Percentiles rank a stretch among this genome's conserved stretches.
Evolutionary conservation across 1,284 basidiomycete species (phyloP).

Genomic region (Apiotrichum sp.): DNA sequence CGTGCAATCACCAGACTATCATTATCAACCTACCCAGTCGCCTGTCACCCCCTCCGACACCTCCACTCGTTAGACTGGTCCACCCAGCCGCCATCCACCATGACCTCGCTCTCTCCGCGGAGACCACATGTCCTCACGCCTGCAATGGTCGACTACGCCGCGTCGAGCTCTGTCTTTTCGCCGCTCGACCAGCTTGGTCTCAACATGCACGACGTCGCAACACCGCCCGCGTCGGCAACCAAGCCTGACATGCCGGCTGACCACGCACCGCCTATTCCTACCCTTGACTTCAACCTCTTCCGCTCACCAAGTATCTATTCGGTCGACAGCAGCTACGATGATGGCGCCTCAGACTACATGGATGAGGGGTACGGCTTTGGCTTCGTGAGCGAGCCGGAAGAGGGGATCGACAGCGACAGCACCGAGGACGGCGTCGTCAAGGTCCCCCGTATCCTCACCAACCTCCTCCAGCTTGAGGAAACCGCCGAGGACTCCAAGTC

Average conservation of each 20-base stretch:
- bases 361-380: neutral
- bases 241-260: constrained; percentile 18
- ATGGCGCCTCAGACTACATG: neutral
- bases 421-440: neutral
- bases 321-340: constrained; percentile 21
- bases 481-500: neutral
- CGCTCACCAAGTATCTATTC: constrained; percentile 36
- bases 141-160: constrained; percentile 2
- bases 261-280: constrained; percentile 24
- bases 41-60: neutral
- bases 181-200: constrained; percentile 20
- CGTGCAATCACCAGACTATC: neutral
- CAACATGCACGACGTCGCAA: neutral
- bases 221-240: constrained; percentile 8
- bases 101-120: constrained; percentile 6
- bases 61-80: no score
- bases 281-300: constrained; percentile 40
- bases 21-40: neutral
- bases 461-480: neutral
- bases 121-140: neutral
- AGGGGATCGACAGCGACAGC: constrained; percentile 4
- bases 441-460: neutral
- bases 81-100: neutral
- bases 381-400: neutral
- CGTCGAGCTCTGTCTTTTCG: neutral